Base-by-base conservation (phyloP, 2,329 filamentous ascomycete genomes). In the Dothiorella sarmentorum region DNA sequence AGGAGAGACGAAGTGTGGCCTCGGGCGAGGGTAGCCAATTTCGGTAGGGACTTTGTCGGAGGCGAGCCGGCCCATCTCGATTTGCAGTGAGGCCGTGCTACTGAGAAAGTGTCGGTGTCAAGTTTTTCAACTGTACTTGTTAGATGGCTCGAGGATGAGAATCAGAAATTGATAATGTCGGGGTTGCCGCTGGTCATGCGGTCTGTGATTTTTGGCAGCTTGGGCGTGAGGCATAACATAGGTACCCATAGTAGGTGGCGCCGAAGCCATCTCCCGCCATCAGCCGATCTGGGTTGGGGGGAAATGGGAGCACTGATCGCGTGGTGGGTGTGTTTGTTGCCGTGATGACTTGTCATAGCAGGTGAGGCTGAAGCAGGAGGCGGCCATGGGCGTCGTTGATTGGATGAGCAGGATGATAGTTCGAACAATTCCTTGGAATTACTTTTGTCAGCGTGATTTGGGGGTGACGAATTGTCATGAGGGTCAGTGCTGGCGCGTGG, bases 11-110 rank as follows among this genome's bases (percentile, higher is more conserved):
- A 91, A 93, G 64, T 90, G 88, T 7, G 89, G 89, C 22, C 86
- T 20, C 88, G 84, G 71, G 93, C 89, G 33, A 93, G 85, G 68
- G 63, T 88, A 86, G 56, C 77, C 74, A 59, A 92, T 87, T 71
- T 92, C 89, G 13, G 88, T 91, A 1, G 89, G 89, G 2, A 92
- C 89, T 77, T 93, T 93, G 77, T 93, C 89, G 33, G 88, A 91
- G n/a, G 89, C 91, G 74, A 92, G 24, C 89, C 89, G 0, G 89
- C 89, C 89, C 89, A 93, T 52, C 76, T 75, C 5, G 31, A 29
- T 18, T 11, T 11, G 20, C 7, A 17, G 43, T 45, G 43, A 45
- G 43, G 26, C 40, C n/a, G n/a, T n/a, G n/a, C n/a, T n/a, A n/a
- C n/a, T n/a, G n/a, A n/a, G n/a, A n/a, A n/a, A n/a, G n/a, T n/a